A percentile compares a stretch with the other conserved stretches of the same genome.
Conservation (phyloP, 352 stramenopile species). For the Phytophthora kernoviae region DNA sequence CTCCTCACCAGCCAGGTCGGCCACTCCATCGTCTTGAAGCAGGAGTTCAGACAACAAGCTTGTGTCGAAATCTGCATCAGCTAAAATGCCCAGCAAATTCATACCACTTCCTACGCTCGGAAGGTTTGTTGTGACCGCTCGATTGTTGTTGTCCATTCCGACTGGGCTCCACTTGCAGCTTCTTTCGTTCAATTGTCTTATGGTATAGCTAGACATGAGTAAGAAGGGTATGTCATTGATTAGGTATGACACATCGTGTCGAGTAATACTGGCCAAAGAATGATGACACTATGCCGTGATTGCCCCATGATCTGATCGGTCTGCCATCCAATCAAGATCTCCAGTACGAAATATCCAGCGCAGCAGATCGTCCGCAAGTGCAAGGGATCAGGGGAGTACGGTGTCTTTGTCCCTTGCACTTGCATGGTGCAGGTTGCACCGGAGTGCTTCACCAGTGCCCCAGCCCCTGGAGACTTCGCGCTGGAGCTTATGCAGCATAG, state of each 20-base stretch:
- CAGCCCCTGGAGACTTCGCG: no score
- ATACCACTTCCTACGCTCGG: no score
- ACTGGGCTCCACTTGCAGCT: no score
- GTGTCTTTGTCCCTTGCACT: no score
- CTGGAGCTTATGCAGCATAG: no score
- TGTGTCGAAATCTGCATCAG: constrained; percentile 23
- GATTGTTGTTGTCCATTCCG: background rate
- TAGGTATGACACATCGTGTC: background rate
- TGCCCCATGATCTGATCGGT: background rate
- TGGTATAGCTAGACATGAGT: no score
- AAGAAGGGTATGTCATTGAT: background rate
- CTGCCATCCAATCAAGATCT: background rate
- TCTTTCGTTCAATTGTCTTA: no score
- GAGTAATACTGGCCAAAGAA: background rate
- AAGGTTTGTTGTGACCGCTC: no score
- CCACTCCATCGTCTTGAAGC: constrained; percentile 22
- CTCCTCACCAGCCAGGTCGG: constrained; percentile 3
- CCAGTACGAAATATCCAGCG: background rate
- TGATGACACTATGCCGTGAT: background rate
- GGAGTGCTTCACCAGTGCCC: no score
- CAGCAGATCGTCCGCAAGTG: background rate
- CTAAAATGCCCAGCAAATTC: background rate
- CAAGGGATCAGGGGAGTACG: background rate
- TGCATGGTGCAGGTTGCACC: no score
- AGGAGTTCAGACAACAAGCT: constrained; percentile 30